These are phyloP conservation scores for Blastocystis sp. DNA, from an alignment of 352 stramenopile species.

Conservation along the genomic window DNA sequence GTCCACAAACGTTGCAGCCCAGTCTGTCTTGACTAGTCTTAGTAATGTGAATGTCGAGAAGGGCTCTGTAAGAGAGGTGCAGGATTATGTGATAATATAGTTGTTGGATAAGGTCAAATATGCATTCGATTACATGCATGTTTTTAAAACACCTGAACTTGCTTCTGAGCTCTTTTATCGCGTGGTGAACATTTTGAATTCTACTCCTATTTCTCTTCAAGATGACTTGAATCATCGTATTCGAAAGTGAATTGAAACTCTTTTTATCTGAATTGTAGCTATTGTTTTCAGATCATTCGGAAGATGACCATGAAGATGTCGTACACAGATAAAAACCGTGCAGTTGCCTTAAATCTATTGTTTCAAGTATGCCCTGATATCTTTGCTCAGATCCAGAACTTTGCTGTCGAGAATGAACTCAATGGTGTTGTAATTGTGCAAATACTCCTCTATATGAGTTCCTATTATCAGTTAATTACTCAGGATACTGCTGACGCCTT, in stretches of 20 bases:
- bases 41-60: constrained; percentile 45
- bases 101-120: constrained; percentile 46
- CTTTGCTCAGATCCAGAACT: neutral
- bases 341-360: neutral
- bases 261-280: neutral
- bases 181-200: constrained; percentile 14
- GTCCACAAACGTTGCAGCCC: constrained; percentile 6
- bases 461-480: neutral
- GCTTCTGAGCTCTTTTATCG: constrained; percentile 20
- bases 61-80: neutral
- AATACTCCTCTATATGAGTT: neutral
- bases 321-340: neutral
- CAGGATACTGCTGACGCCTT: neutral
- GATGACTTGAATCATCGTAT: constrained; percentile 50
- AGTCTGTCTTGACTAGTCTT: constrained; percentile 30
- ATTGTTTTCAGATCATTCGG: constrained; percentile 38
- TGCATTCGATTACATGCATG: constrained; percentile 59
- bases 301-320: constrained; percentile 47
- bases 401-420: constrained; percentile 32
- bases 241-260: neutral
- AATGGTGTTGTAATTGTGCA: constrained; percentile 37
- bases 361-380: neutral
- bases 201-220: neutral
- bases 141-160: constrained; percentile 29
- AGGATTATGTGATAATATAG: neutral